These are phyloP conservation scores for Auxenochlorella pyrenoidosa DNA, from an alignment of 139 green algal genomes.

Conservation along the genomic window DNA sequence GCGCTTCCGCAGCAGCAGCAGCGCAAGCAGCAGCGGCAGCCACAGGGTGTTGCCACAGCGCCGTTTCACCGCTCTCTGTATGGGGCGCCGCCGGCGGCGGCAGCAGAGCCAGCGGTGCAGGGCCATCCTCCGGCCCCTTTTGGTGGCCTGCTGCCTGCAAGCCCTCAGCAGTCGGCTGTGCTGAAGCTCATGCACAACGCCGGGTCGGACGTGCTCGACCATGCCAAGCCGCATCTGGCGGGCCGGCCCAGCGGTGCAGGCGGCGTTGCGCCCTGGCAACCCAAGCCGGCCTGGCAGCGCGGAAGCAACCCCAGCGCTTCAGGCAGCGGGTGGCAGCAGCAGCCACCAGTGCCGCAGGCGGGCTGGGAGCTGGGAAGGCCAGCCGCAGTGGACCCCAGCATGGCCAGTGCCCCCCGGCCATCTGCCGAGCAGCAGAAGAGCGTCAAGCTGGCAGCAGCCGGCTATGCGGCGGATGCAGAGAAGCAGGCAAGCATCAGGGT, in stretches of 20 bases:
- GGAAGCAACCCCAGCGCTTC: not conserved
- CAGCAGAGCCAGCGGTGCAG: not conserved
- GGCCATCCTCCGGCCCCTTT: not conserved
- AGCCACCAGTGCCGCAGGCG: not conserved
- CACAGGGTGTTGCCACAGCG: not conserved
- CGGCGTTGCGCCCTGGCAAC: not conserved
- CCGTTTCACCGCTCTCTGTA: not conserved
- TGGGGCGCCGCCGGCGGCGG: not conserved
- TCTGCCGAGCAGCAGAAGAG: not conserved
- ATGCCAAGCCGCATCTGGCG: too few relatives aligned
- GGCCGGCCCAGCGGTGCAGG: not conserved
- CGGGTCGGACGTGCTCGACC: too few relatives aligned
- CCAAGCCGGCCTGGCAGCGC: not conserved
- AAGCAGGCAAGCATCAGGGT: not conserved
- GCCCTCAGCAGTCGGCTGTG: too few relatives aligned
- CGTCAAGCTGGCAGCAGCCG: not conserved
- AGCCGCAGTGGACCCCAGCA: not conserved
- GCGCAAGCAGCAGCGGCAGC: not conserved
- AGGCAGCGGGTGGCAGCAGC: not conserved
- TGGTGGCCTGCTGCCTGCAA: not conserved
- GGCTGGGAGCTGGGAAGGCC: not conserved
- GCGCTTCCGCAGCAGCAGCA: not conserved
- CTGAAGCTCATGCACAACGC: too few relatives aligned
- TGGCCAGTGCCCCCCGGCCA: not conserved
- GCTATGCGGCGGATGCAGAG: not conserved